A percentile compares a stretch with the other conserved stretches of the same genome.
phyloP scores from a whole-genome alignment of 164 flowering plant genomes.

The Aristolochia fimbriata region DNA sequence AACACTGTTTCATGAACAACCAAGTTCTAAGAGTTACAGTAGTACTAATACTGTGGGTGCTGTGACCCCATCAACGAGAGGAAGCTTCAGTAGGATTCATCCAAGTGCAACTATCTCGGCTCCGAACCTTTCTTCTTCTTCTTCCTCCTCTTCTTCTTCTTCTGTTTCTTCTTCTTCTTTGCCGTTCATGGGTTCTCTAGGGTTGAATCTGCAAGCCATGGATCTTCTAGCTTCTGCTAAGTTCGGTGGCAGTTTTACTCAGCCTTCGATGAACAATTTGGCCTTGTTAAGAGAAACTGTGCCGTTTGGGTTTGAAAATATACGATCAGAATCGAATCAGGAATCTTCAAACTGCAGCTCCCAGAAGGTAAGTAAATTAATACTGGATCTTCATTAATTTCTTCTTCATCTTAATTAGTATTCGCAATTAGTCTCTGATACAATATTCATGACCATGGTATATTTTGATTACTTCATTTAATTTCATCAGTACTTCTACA shows the following conservation, averaged over 20 bases:
- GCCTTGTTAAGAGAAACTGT: conserved; percentile 17
- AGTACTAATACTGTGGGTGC: conserved; percentile 11
- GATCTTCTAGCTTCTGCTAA: conserved; percentile 45
- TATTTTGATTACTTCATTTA: background rate
- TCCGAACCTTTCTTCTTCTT: conserved; percentile 15
- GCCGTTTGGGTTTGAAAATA: conserved; percentile 26
- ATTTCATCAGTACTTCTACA: too few relatives aligned
- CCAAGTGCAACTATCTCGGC: conserved; percentile 52
- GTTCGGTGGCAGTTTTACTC: conserved; percentile 21
- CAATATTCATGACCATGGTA: background rate
- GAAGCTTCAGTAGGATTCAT: conserved; percentile 42
- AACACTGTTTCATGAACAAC: conserved; percentile 6
- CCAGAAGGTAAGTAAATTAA: conserved; percentile 25
- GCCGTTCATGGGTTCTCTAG: conserved; percentile 22
- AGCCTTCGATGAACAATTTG: conserved; percentile 18
- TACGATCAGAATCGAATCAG: conserved; percentile 25
- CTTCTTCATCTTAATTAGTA: too few relatives aligned
- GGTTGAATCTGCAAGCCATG: conserved; percentile 45
- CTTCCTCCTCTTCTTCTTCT: too few relatives aligned
- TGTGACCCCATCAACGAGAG: conserved; percentile 13
- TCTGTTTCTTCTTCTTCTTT: conserved; percentile 9
- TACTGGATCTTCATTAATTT: background rate
- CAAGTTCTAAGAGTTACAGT: conserved; percentile 13
- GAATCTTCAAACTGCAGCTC: conserved; percentile 22
- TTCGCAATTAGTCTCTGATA: background rate